These are phyloP conservation scores for Lathyrus aphaca DNA, from an alignment of 306 rosid genomes.

Conservation along the genomic window DNA sequence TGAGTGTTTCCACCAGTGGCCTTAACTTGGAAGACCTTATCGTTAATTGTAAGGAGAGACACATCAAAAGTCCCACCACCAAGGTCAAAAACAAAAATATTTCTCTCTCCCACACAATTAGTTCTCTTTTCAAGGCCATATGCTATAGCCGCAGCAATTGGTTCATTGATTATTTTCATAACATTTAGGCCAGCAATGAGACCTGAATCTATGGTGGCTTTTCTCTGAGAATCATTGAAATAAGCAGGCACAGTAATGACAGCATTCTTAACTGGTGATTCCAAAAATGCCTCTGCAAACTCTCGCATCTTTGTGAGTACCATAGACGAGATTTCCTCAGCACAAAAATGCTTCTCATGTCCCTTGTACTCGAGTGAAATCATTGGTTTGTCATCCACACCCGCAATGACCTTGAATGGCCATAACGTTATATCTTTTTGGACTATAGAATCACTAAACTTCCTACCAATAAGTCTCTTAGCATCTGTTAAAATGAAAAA, in stretches of 20 bases:
- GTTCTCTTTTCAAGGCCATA: too few species aligned
- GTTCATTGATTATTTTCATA: too few species aligned
- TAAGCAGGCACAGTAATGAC: background rate
- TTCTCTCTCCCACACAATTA: too few species aligned
- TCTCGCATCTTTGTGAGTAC: background rate
- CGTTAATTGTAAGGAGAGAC: background rate
- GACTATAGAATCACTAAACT: background rate
- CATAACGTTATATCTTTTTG: background rate
- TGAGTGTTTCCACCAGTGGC: too few species aligned
- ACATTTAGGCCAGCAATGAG: too few species aligned
- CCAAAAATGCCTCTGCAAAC: background rate
- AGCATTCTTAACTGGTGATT: background rate
- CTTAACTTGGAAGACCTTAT: too few species aligned
- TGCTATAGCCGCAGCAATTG: too few species aligned
- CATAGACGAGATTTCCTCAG: background rate
- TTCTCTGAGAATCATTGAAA: too few species aligned
- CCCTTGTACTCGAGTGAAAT: background rate
- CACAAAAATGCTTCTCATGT: background rate
- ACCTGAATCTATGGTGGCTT: too few species aligned
- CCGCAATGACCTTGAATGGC: background rate
- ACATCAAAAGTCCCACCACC: background rate
- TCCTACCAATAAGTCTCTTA: background rate
- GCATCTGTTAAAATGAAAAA: background rate
- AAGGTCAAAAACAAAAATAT: background rate
- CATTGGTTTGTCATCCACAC: background rate